Base-by-base conservation (phyloP, 1,139 yeast species). In the Kluyveromyces marxianus region DNA sequence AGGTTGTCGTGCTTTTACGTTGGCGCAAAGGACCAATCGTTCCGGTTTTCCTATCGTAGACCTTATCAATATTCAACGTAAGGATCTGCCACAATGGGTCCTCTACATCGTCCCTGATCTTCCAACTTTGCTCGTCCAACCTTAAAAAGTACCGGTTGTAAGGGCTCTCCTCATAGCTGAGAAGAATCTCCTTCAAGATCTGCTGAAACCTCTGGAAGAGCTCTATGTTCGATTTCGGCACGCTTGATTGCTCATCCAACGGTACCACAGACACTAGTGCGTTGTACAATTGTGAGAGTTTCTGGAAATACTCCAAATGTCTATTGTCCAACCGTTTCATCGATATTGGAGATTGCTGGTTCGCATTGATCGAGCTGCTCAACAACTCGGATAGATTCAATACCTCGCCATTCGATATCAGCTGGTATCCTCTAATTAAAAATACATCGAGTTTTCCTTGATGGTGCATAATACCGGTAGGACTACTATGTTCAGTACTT, bases 161-260 rank as follows among this genome's bases (percentile, higher is more conserved):
- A 10, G 66, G 65, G 33, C 62, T 56, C 0, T 50, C 54, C 30
- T 58, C 64, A 47, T 51, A 57, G 38, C 64, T 57, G 37, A 62
- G 48, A 35, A 58, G 59, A 39, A 64, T 45, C 45, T 60, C 65
- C 44, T 57, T 58, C 7, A 63, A 47, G 5, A 63, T 62, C 47
- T 60, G 65, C 41, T 56, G 60, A 42, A 64, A 63, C 35, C 63
- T 50, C 48, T 62, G 65, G 47, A 54, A 63, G 33, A 64, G 48
- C 46, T 63, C 67, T 24, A 62, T 61, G 26, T 63, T 54, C 1
- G 64, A 58, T 45, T 61, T 62, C 8, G 63, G 63, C 10, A 63
- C 56, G 4, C 60, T 57, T 3, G 65, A 53, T 34, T 51, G 54
- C 38, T 59, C 62, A 47, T 57, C 60, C 31, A 57, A 51, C 8